A percentile compares a stretch with the other conserved stretches of the same genome.
Evolutionary conservation across 2,329 filamentous ascomycete species (phyloP).

Genomic region (Xylariaceae sp.): DNA sequence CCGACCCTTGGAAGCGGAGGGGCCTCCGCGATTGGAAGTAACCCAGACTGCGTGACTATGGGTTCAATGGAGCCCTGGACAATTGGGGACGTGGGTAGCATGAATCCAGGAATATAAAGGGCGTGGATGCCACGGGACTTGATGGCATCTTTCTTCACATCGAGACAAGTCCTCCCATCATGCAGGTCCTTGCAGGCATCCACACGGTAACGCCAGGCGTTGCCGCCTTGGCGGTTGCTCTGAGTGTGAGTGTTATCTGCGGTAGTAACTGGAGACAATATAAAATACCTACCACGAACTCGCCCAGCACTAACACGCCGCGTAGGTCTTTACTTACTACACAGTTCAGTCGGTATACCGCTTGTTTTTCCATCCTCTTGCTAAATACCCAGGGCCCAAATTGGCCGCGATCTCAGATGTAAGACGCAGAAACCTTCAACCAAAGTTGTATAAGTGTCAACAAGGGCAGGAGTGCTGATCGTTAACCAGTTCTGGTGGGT

Average conservation of each 20-base stretch:
- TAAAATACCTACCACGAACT: background rate
- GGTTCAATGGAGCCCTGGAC: no score
- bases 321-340: constrained; percentile 11
- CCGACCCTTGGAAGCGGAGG: no score
- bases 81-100: background rate
- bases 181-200: constrained; percentile 7
- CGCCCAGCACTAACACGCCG: background rate
- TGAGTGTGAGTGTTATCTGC: constrained; percentile 7
- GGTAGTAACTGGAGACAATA: background rate
- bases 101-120: background rate
- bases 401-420: constrained; percentile 22
- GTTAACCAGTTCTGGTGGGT: constrained; percentile 20
- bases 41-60: no score
- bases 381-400: constrained; percentile 23
- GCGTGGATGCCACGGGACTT: background rate
- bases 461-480: background rate
- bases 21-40: no score
- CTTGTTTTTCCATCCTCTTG: constrained; percentile 20
- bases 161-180: background rate
- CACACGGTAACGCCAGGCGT: background rate
- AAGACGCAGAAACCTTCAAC: background rate
- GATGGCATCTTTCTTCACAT: background rate
- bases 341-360: constrained; percentile 5
- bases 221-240: constrained; percentile 1
- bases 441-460: background rate